These are phyloP conservation scores for Ophiocordyceps polyrhachis-furcata DNA, from an alignment of 2,329 filamentous ascomycete genomes.

Conservation along the genomic window DNA sequence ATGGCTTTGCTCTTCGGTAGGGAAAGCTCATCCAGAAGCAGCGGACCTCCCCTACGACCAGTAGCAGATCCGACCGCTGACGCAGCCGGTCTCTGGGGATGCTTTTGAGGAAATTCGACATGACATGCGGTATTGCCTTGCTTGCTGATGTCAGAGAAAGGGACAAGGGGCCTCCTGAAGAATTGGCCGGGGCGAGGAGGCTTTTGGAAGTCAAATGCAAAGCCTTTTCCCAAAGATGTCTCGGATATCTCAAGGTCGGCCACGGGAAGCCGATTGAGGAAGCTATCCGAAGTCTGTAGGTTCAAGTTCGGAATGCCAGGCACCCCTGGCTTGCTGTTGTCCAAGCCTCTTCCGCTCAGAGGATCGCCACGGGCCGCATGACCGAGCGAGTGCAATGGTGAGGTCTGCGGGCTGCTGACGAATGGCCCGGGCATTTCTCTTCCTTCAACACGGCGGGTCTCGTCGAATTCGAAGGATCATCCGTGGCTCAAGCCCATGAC, in stretches of 20 bases:
- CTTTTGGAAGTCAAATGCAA: slow-evolving; percentile 4
- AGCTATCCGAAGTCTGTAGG: background rate
- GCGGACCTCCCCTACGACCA: background rate
- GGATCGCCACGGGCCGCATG: background rate
- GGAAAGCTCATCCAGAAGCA: slow-evolving; percentile 1
- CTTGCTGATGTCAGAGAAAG: background rate
- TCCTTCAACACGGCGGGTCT: background rate
- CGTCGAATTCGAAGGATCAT: background rate
- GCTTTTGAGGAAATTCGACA: background rate
- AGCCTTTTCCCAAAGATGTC: slow-evolving; percentile 3
- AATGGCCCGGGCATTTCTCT: background rate
- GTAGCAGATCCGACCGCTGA: background rate
- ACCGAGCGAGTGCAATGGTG: background rate
- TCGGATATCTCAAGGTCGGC: slow-evolving; percentile 3
- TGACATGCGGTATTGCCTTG: background rate
- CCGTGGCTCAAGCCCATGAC: background rate
- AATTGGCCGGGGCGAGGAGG: slow-evolving; percentile 6
- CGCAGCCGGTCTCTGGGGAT: background rate
- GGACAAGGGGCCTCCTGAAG: background rate
- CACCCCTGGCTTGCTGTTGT: background rate
- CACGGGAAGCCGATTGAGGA: background rate
- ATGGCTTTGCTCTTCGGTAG: background rate
- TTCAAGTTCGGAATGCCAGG: background rate
- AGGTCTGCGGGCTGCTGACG: background rate
- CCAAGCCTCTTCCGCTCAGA: background rate